phyloP scores from a whole-genome alignment of 31 red algal genomes.

The Asparagopsis taxiformis region DNA sequence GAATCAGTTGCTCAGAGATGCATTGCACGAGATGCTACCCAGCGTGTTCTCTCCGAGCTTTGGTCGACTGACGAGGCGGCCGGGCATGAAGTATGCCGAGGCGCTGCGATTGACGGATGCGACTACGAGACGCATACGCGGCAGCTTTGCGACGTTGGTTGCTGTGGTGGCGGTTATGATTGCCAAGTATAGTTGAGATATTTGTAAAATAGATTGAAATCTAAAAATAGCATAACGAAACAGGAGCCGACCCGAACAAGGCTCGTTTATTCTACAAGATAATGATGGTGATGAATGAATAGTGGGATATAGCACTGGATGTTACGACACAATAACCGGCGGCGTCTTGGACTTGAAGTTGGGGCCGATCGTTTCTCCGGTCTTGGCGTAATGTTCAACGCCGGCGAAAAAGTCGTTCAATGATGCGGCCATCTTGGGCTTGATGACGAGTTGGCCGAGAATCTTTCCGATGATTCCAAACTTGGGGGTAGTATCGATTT shows the following conservation, averaged over 20 bases:
- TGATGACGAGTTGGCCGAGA: slow-evolving; percentile 16
- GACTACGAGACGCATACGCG: not conserved
- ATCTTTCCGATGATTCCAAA: slow-evolving; percentile 27
- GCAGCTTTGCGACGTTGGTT: not conserved
- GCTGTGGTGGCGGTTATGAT: not conserved
- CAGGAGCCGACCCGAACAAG: no score
- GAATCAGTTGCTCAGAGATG: not conserved
- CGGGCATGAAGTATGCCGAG: not conserved
- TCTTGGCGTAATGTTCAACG: slow-evolving; percentile 9
- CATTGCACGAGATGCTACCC: not conserved
- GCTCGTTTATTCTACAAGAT: no score
- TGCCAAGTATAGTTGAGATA: no score
- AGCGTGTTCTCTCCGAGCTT: not conserved
- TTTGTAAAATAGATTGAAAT: no score
- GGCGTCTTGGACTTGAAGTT: not conserved
- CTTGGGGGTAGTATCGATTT: slow-evolving; percentile 17
- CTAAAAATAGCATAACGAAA: no score
- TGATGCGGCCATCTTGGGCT: slow-evolving; percentile 10
- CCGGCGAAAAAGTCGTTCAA: slow-evolving; percentile 20
- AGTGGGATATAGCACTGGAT: no score
- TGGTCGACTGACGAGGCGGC: not conserved
- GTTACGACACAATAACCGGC: no score
- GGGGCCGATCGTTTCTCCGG: not conserved
- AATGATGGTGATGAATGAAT: no score
- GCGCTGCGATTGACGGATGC: not conserved